Evolutionary conservation across 208 protist genomes (phyloP).

Genomic region (Wallacemonas sp.): DNA sequence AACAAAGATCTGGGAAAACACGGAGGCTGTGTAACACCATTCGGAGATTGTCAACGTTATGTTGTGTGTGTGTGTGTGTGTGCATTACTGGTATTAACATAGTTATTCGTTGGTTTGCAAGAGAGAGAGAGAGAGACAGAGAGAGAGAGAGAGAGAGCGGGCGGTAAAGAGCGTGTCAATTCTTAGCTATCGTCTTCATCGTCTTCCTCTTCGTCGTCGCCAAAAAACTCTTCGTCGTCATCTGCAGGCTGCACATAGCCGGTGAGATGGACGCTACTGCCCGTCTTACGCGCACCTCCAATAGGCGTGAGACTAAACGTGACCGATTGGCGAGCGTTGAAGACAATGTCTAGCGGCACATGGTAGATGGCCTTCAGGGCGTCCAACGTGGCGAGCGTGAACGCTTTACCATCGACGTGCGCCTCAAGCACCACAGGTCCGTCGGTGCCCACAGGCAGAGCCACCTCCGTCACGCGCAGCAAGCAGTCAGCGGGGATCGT

Average conservation of each 20-base stretch:
- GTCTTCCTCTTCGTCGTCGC: slow-evolving; percentile 35
- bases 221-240: slow-evolving; percentile 20
- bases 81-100: no score
- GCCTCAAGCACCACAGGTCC: slow-evolving; percentile 48
- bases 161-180: no score
- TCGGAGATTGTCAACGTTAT: no score
- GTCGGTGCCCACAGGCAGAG: slow-evolving; percentile 55
- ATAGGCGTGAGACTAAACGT: slow-evolving; percentile 45
- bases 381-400: slow-evolving; percentile 72
- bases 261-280: slow-evolving; percentile 62
- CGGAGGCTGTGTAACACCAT: no score
- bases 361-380: slow-evolving; percentile 63
- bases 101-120: no score
- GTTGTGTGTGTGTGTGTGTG: no score
- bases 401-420: slow-evolving; percentile 39
- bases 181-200: slow-evolving; percentile 32
- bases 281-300: slow-evolving; percentile 9
- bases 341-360: slow-evolving; percentile 62
- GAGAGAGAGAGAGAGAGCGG: slow-evolving; percentile 3
- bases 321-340: slow-evolving; percentile 42
- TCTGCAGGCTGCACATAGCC: slow-evolving; percentile 68
- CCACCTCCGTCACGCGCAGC: slow-evolving; percentile 66
- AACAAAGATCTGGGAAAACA: no score
- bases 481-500: slow-evolving; percentile 64
- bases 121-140: no score